These are phyloP conservation scores for Tolypocladium album DNA, from an alignment of 2,329 filamentous ascomycete species.

Conservation along the genomic window DNA sequence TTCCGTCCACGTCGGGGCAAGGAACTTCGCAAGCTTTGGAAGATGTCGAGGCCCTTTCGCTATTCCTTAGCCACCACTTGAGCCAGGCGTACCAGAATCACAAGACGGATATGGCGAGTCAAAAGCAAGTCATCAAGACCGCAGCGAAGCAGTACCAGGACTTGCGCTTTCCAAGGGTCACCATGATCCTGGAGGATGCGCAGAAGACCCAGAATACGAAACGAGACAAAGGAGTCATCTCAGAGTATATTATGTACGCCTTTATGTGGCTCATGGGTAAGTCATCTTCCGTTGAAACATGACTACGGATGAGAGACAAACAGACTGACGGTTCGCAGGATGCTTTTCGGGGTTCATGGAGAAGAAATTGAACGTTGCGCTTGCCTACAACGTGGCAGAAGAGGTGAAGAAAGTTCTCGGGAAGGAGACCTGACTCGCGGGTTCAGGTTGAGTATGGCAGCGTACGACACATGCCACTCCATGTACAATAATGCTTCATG, in stretches of 20 bases:
- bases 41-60: constrained; percentile 8
- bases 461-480: background rate
- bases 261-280: constrained; percentile 9
- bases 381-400: constrained; percentile 9
- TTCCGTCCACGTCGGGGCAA: constrained; percentile 10
- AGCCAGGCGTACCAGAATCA: background rate
- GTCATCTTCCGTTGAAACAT: background rate
- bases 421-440: constrained; percentile 1
- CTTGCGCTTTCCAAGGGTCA: constrained; percentile 8
- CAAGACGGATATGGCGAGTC: background rate
- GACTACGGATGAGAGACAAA: background rate
- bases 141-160: constrained; percentile 10
- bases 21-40: constrained; percentile 10
- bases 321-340: constrained; percentile 1
- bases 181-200: constrained; percentile 6
- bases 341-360: constrained; percentile 6
- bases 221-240: constrained; percentile 7
- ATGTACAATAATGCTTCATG: background rate
- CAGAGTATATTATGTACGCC: constrained; percentile 10
- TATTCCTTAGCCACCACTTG: constrained; percentile 8
- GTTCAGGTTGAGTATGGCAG: background rate
- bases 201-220: constrained; percentile 6
- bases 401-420: constrained; percentile 5
- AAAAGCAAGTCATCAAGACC: constrained; percentile 5
- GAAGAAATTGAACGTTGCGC: constrained; percentile 1